Evolutionary conservation across 1,284 basidiomycete genomes (phyloP), one percentile per base, ranked within the genome.

Genomic region (Apiotrichum porosum): DNA sequence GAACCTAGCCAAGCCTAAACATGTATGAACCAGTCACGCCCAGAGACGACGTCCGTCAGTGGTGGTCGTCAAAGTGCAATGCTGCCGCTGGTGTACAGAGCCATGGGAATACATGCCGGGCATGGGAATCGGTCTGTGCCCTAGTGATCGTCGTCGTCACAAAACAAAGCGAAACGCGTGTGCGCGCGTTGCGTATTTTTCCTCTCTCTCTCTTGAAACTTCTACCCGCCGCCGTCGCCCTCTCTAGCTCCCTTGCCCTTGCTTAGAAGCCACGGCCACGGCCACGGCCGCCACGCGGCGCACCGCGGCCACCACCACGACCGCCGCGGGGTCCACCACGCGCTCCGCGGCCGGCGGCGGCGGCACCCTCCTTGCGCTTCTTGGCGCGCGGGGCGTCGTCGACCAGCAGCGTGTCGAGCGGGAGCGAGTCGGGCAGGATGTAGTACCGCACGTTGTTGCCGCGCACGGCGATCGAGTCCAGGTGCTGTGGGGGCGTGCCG

Each of bases 311-410:
- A 3, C 62, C 64, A 22, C 63, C 61, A 17, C 55, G 47, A 24
- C 51, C 56, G 10, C 66, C 55, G 23, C 59, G 49, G 2, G 51
- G 52, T 32, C 52, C 66, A 17, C 69, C 66, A 32, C 66, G 54
- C 4, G 60, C 68, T 12, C 66, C 61, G 32, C 62, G 52, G 19
- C 54, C 60, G 18, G 52, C 61, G 23, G 63, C 57, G 4, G 56
- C 60, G 3, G 58, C 62, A 6, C 59, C 66, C 47, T 68, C 68
- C 54, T 69, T 72, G 62, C 83, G 79, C 63, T 83, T 85, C 69
- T 95, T 97, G 15, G 94, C 91, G 75, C 95, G 94, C 6, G 94
- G 94, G 26, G 92, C 90, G 69, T 98, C 95, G 71, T 98, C 94
- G 19, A 98, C 92, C 6, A 98, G 81, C 9, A 98, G 81, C 6